phyloP scores from a whole-genome alignment of 2,329 filamentous ascomycete species.

The Magnaporthiopsis incrustans region DNA sequence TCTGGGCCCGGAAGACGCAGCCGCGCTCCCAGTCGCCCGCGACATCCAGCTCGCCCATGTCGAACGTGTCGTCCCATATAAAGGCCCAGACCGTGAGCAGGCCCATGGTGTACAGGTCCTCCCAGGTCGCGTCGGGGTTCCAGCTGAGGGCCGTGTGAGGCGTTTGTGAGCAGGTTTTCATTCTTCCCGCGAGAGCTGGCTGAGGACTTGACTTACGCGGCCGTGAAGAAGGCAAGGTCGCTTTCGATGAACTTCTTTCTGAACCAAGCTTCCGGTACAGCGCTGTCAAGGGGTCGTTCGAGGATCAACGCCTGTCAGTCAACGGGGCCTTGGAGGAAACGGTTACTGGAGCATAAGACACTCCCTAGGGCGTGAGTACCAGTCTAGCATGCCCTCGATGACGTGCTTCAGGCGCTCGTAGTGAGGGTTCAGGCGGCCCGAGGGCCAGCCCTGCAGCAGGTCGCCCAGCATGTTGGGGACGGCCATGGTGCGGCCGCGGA shows the following conservation, averaged over 20 bases:
- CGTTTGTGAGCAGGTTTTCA: background rate
- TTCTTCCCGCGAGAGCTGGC: background rate
- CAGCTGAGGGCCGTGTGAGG: constrained; percentile 16
- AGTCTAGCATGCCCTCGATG: constrained; percentile 5
- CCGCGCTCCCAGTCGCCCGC: constrained; percentile 20
- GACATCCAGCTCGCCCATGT: constrained; percentile 24
- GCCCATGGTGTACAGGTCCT: constrained; percentile 22
- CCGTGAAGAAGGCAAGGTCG: constrained; percentile 24
- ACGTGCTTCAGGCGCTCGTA: constrained; percentile 5
- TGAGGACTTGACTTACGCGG: constrained; percentile 17
- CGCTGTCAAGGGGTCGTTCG: constrained; percentile 24
- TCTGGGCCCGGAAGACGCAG: constrained; percentile 21
- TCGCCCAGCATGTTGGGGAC: constrained; percentile 6
- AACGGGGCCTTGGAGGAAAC: background rate
- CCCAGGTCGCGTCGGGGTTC: constrained; percentile 25
- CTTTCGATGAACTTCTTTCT: constrained; percentile 24
- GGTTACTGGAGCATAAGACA: background rate
- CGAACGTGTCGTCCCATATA: constrained; percentile 26
- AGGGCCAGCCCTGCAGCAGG: constrained; percentile 3
- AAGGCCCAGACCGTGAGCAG: constrained; percentile 26
- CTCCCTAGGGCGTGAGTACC: background rate
- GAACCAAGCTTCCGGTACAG: constrained; percentile 20
- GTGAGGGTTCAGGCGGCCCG: constrained; percentile 2
- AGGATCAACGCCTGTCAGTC: background rate
- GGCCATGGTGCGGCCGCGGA: constrained; percentile 6